These are phyloP conservation scores for Lizonia empirigonia DNA, from an alignment of 2,329 filamentous ascomycete genomes.

Conservation along the genomic window DNA sequence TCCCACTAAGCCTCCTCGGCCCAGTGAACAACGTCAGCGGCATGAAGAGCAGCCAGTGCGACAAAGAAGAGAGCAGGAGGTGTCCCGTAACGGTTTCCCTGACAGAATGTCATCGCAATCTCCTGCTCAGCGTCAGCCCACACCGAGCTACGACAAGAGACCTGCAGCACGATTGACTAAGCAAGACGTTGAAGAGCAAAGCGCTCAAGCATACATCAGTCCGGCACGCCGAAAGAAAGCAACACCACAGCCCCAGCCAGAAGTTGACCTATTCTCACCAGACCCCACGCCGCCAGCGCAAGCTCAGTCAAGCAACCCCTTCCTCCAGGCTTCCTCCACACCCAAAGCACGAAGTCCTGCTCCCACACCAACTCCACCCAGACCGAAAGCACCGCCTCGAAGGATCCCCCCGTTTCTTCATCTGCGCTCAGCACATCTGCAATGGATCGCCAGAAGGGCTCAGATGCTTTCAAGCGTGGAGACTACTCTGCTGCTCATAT, in stretches of 20 bases:
- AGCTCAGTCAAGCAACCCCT: conserved; percentile 48
- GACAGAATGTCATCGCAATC: conserved; percentile 50
- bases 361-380: conserved; percentile 50
- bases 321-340: conserved; percentile 37
- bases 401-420: conserved; percentile 71
- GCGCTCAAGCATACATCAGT: conserved; percentile 83
- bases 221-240: conserved; percentile 79
- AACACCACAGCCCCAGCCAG: conserved; percentile 52
- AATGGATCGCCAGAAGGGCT: conserved; percentile 78
- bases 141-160: conserved; percentile 36
- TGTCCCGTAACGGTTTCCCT: conserved; percentile 35
- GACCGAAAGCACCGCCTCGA: conserved; percentile 59
- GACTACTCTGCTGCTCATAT: conserved; percentile 87
- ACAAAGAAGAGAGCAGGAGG: conserved; percentile 33
- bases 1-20: conserved; percentile 51
- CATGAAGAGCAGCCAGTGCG: conserved; percentile 30
- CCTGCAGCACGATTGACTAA: conserved; percentile 70
- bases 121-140: conserved; percentile 44
- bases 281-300: conserved; percentile 38
- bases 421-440: conserved; percentile 75
- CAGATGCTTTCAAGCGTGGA: conserved; percentile 89
- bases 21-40: conserved; percentile 32
- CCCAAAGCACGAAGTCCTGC: conserved; percentile 43
- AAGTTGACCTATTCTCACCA: conserved; percentile 65
- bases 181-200: conserved; percentile 78